Conservation (phyloP, 371 early-diverging fungal genomes). For the Mortierella polycephala region DNA sequence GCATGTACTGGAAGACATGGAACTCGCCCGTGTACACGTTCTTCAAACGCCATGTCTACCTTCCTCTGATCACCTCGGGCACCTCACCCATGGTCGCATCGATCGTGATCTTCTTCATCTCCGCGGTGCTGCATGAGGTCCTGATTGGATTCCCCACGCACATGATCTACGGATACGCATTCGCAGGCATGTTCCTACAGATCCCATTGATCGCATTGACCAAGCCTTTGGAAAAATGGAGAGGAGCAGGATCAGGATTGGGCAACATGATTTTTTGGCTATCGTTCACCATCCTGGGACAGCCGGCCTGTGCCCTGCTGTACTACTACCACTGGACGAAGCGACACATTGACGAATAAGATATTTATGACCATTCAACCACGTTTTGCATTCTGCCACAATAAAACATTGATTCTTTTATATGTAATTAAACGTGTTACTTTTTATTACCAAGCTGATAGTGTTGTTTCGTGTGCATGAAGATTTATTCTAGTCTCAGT, state of each 20-base stretch:
- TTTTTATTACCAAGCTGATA: background rate
- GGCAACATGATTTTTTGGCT: constrained; percentile 94
- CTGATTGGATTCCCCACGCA: constrained; percentile 89
- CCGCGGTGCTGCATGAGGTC: constrained; percentile 89
- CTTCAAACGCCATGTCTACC: constrained; percentile 90
- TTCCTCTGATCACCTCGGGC: constrained; percentile 71
- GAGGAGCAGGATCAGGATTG: constrained; percentile 77
- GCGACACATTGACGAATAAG: constrained; percentile 23
- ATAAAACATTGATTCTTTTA: background rate
- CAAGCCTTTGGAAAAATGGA: constrained; percentile 67
- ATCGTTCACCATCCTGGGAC: constrained; percentile 85
- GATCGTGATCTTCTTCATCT: constrained; percentile 79
- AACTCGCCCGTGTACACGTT: constrained; percentile 89
- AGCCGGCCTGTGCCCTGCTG: constrained; percentile 82
- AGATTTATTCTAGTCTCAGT: background rate
- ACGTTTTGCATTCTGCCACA: background rate
- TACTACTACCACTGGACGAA: constrained; percentile 86
- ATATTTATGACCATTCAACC: background rate
- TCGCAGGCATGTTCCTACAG: constrained; percentile 90
- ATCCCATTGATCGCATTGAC: constrained; percentile 87
- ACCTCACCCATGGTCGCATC: constrained; percentile 65
- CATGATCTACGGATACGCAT: constrained; percentile 83
- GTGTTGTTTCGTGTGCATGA: background rate
- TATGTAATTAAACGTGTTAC: background rate
- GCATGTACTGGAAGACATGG: constrained; percentile 92